These are phyloP conservation scores for Huntiella bhutanensis DNA, from an alignment of 2,329 filamentous ascomycete genomes.

Conservation along the genomic window DNA sequence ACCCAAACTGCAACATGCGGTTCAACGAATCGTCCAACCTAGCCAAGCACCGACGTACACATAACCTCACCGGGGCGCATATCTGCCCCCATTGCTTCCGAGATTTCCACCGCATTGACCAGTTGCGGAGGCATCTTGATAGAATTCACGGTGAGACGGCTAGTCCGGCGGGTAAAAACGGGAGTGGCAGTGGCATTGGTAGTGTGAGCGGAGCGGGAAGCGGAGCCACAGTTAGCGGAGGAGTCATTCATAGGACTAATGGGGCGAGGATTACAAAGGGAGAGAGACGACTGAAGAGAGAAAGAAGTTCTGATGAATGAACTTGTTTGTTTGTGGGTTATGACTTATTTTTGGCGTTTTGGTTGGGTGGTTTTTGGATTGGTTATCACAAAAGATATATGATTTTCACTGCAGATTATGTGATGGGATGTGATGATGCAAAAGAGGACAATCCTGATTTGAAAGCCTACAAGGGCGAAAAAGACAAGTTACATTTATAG, in stretches of 20 bases:
- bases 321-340: too few relatives aligned
- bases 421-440: too few relatives aligned
- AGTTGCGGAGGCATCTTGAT: slow-evolving; percentile 33
- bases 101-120: slow-evolving; percentile 40
- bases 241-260: not conserved
- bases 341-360: too few relatives aligned
- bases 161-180: not conserved
- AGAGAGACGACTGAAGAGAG: not conserved
- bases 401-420: too few relatives aligned
- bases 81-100: slow-evolving; percentile 35
- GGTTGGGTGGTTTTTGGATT: too few relatives aligned
- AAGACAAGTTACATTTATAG: too few relatives aligned
- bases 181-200: not conserved
- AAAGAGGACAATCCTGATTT: too few relatives aligned
- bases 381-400: too few relatives aligned
- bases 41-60: slow-evolving; percentile 45
- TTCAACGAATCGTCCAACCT: slow-evolving; percentile 50
- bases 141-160: slow-evolving; percentile 13
- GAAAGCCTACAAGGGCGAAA: too few relatives aligned
- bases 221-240: too few relatives aligned
- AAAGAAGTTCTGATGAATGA: not conserved
- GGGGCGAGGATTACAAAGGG: not conserved
- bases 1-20: slow-evolving; percentile 29
- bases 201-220: not conserved
- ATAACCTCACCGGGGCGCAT: slow-evolving; percentile 32